A percentile compares a stretch with the other conserved stretches of the same genome.
Conservation (phyloP, 192 early-diverging fungal genomes). For the Dissophora ornata region DNA sequence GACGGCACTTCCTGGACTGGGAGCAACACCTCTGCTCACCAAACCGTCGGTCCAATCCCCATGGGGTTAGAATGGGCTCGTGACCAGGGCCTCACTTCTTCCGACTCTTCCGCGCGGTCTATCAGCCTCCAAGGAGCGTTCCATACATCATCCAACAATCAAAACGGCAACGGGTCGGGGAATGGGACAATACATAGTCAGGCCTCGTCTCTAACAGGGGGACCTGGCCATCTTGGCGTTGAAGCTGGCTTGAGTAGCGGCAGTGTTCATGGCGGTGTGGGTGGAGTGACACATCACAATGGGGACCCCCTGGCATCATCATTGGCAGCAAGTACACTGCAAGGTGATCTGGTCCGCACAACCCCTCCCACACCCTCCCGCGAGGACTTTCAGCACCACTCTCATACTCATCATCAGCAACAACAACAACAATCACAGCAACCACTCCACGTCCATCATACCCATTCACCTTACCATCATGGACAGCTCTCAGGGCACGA, state of each 20-base stretch:
- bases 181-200: constrained; percentile 13
- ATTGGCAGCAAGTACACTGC: constrained; percentile 7
- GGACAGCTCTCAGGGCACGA: constrained; percentile 19
- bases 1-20: constrained; percentile 43
- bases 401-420: constrained; percentile 23
- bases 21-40: constrained; percentile 28
- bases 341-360: constrained; percentile 29
- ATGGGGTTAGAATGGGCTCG: constrained; percentile 50
- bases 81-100: constrained; percentile 28
- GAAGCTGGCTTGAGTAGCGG: constrained; percentile 11
- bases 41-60: constrained; percentile 35
- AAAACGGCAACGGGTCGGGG: constrained; percentile 23
- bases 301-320: constrained; percentile 23
- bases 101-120: constrained; percentile 19
- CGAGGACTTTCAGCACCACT: constrained; percentile 41
- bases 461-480: constrained; percentile 34
- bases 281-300: constrained; percentile 8
- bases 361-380: constrained; percentile 16
- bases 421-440: constrained; percentile 23
- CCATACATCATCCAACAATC: constrained; percentile 20
- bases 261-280: constrained; percentile 8
- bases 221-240: constrained; percentile 13
- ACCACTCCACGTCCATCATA: constrained; percentile 42
- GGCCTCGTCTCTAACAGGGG: constrained; percentile 1
- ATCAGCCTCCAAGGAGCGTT: constrained; percentile 28